Conservation (phyloP, 2,329 filamentous ascomycete species). For the Ceratocystis ficicola region DNA sequence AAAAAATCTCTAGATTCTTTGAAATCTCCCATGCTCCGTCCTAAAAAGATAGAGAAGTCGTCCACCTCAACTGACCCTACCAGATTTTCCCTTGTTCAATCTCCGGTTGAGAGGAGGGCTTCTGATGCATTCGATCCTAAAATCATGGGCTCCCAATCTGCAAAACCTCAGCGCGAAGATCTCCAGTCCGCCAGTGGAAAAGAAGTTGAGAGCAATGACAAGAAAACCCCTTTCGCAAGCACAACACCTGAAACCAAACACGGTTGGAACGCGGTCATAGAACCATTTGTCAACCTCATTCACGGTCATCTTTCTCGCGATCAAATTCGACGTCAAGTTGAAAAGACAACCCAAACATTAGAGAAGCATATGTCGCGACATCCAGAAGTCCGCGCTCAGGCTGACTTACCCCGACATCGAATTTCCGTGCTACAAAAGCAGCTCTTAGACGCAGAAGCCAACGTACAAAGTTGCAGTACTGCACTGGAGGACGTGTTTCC, state of each 20-base stretch:
- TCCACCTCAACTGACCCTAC: no score
- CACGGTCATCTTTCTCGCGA: not conserved
- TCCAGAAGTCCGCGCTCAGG: constrained; percentile 12
- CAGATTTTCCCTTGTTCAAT: no score
- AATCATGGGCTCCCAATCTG: no score
- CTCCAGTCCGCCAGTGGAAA: no score
- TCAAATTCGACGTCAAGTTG: constrained; percentile 7
- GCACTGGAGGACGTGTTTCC: not conserved
- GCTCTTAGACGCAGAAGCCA: not conserved
- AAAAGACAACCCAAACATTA: constrained; percentile 1
- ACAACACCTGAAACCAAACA: not conserved
- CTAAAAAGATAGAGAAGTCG: no score
- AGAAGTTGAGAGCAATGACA: not conserved
- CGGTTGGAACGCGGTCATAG: not conserved
- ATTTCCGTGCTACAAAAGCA: constrained; percentile 11
- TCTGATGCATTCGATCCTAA: no score
- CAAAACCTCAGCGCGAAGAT: no score
- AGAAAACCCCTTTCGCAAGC: not conserved
- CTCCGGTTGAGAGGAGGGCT: no score
- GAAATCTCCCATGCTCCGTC: no score
- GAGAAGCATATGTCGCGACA: constrained; percentile 14
- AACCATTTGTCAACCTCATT: not conserved
- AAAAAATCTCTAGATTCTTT: no score
- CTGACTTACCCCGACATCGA: constrained; percentile 4
- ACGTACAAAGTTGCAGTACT: not conserved